Evolutionary conservation across 2,329 filamentous ascomycete species (phyloP).

Genomic region (Pyrenophora graminea): DNA sequence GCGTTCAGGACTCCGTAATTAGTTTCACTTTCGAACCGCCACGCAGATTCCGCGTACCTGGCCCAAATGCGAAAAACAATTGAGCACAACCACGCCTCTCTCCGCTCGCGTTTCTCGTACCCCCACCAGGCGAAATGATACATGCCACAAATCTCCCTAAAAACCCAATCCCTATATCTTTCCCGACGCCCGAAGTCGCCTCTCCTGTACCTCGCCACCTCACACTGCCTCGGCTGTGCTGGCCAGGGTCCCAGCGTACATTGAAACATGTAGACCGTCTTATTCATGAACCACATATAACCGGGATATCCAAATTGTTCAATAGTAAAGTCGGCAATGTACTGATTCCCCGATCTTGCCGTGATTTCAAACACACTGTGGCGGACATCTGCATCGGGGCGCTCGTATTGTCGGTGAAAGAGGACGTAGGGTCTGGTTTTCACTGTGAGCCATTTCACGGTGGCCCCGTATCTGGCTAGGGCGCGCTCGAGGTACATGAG

Average conservation of each 20-base stretch:
- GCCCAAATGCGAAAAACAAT: no score
- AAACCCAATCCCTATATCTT: neutral
- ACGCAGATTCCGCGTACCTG: no score
- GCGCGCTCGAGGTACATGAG: neutral
- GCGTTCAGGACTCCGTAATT: no score
- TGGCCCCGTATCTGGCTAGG: neutral
- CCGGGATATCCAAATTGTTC: constrained; percentile 6
- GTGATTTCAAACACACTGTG: constrained; percentile 10
- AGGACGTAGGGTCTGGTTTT: neutral
- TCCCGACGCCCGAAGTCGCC: neutral
- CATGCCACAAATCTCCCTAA: neutral
- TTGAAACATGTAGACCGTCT: neutral
- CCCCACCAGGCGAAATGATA: neutral
- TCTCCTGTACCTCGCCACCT: neutral
- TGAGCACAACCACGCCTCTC: no score
- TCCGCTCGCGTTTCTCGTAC: no score
- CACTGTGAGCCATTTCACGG: neutral
- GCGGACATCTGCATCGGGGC: neutral
- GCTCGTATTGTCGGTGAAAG: neutral
- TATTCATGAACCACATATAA: constrained; percentile 2
- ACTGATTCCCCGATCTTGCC: neutral
- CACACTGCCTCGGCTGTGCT: neutral
- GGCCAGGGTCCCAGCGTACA: neutral
- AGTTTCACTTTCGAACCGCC: no score
- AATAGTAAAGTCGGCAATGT: constrained; percentile 12